Evolutionary conservation across 441 rosid species (phyloP).

Genomic region (Pelargonium fulgidum): DNA sequence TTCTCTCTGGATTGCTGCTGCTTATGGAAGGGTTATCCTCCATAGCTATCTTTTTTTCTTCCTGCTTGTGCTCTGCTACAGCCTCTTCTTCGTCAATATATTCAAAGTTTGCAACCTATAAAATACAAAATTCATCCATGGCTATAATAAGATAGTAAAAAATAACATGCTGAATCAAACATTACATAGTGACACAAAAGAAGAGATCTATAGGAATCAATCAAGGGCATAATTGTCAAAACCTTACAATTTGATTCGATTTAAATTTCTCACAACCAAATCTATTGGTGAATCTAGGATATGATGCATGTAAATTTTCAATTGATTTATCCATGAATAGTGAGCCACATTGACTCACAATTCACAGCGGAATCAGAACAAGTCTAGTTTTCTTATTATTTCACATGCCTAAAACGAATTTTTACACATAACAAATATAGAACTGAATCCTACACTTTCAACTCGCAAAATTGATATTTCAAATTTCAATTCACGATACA

Average conservation of each 20-base stretch:
- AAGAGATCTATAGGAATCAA: neutral
- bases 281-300: neutral
- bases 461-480: too few species aligned
- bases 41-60: slow-evolving; percentile 48
- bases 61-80: slow-evolving; percentile 40
- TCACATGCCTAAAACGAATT: too few species aligned
- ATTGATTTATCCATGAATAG: neutral
- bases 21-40: slow-evolving; percentile 47
- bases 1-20: slow-evolving; percentile 44
- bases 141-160: slow-evolving; percentile 14
- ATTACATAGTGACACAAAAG: neutral
- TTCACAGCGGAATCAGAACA: neutral
- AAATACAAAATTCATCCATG: slow-evolving; percentile 16
- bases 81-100: slow-evolving; percentile 83
- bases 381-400: neutral
- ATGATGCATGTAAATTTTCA: too few species aligned
- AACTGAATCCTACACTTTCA: too few species aligned
- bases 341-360: neutral
- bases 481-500: too few species aligned
- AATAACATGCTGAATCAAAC: slow-evolving; percentile 10
- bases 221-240: neutral
- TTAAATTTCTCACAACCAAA: neutral
- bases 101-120: slow-evolving; percentile 94
- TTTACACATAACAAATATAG: too few species aligned
- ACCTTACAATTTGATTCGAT: neutral